These are phyloP conservation scores for Tripterygium wilfordii DNA, from an alignment of 177 flowering plant genomes.

Conservation along the genomic window DNA sequence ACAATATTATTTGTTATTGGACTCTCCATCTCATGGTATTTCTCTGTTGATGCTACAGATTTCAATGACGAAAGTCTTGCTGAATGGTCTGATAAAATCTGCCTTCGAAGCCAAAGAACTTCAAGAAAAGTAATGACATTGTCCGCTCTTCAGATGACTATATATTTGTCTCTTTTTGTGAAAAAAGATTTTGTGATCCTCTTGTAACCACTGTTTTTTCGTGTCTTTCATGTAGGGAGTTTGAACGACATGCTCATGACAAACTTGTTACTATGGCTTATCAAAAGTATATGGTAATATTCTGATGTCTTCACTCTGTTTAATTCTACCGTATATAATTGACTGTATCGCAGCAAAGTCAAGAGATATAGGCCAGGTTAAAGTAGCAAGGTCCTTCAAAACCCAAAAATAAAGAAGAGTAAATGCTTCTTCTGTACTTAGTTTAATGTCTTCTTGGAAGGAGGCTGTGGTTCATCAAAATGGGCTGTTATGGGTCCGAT, in stretches of 20 bases:
- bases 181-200: no score
- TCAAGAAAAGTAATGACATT: conserved; percentile 58
- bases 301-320: neutral
- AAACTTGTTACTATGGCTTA: conserved; percentile 74
- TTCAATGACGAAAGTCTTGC: conserved; percentile 40
- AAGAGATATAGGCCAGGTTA: no score
- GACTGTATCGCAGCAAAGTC: no score
- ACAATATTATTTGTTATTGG: no score
- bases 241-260: conserved; percentile 61
- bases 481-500: no score
- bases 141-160: conserved; percentile 3
- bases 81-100: conserved; percentile 43
- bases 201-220: conserved; percentile 1
- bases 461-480: no score
- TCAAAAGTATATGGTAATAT: conserved; percentile 68
- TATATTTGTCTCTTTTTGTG: conserved; percentile 6
- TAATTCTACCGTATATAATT: no score
- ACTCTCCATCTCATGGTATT: conserved; percentile 1
- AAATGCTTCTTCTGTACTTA: no score
- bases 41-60: conserved; percentile 30
- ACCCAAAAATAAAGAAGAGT: no score
- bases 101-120: conserved; percentile 41
- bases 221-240: conserved; percentile 42
- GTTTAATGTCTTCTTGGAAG: no score
- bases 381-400: no score